Base-by-base conservation (phyloP, 2,329 filamentous ascomycete species). In the Aureobasidium sp. region DNA sequence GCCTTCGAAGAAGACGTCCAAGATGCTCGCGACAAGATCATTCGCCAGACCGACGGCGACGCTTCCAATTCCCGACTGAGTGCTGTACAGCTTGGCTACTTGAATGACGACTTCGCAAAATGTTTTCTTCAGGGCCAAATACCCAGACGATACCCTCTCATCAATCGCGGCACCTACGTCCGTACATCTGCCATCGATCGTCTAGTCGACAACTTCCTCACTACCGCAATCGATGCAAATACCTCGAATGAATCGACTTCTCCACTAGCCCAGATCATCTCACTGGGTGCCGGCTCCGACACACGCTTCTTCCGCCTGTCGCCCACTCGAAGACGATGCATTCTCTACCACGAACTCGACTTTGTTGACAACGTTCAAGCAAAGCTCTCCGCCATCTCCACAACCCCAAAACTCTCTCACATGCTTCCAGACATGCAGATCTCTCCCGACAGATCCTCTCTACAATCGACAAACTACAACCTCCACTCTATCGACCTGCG, bases 101-200 rank as follows among this genome's bases (percentile, higher is more conserved):
- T 99, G 1, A 77, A 89, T 2, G 94, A 99, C 71, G 83, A 83
- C 0, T 97, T 88, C 76, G 91, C 92, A 2, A 77, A 77, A 59
- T 81, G 81, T 61, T 91, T 97, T 72, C 86, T 88, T 2, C 75
- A 75, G 50, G 80, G 78, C 64, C 76, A 80, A 17, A 70, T 79
- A 1, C 78, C 84, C 13, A 83, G 89, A 66, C 82, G 93, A 63
- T 81, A 95, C 66, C 94, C 94, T 57, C 90, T 99, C 65, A 96
- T 99, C 71, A 97, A 99, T 72, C 81, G 93, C 84, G 93, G 93
- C 59, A 97, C 93, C n/a, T 97, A 97, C 71, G 88, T 92, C 26
- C 87, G 94, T 65, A 97, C 92, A 9, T 84, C 82, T 5, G 90
- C 89, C 27, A 86, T 99, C 66, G 92, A 99, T 75, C 78, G 76